Conservation (phyloP, 164 flowering plant genomes). For the Magnolia sinica region DNA sequence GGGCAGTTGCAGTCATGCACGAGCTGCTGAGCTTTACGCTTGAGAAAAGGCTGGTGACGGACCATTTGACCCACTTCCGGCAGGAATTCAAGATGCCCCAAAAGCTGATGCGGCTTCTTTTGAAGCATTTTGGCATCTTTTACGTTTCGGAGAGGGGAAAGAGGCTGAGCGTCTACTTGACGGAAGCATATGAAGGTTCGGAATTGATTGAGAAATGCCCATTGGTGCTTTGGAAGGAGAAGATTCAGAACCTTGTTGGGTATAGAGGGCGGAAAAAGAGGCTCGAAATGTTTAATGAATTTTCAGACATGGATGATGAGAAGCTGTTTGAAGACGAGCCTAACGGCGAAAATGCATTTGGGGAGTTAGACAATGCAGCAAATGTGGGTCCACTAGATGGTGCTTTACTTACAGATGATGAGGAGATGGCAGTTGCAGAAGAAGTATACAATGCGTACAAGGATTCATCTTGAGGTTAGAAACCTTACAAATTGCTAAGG, state of each 20-base stretch:
- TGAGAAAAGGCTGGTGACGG: constrained; percentile 83
- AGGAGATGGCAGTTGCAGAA: constrained; percentile 51
- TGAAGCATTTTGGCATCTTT: constrained; percentile 89
- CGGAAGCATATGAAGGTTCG: constrained; percentile 79
- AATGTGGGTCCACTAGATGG: constrained; percentile 27
- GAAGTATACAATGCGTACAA: constrained; percentile 43
- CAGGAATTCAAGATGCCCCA: constrained; percentile 83
- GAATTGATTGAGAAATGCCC: constrained; percentile 79
- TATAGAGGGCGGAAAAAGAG: constrained; percentile 60
- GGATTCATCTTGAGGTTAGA: constrained; percentile 12
- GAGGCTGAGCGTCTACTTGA: constrained; percentile 78
- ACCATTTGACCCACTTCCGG: constrained; percentile 81
- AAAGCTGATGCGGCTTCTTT: constrained; percentile 79
- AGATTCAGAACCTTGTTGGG: constrained; percentile 54
- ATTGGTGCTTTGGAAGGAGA: constrained; percentile 84
- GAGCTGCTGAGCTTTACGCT: constrained; percentile 83
- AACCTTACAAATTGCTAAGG: background rate
- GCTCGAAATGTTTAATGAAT: constrained; percentile 46
- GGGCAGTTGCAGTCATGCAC: constrained; percentile 90
- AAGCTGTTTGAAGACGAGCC: constrained; percentile 34
- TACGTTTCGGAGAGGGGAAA: constrained; percentile 96
- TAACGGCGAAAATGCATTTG: constrained; percentile 24
- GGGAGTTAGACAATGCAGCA: constrained; percentile 28
- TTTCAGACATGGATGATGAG: constrained; percentile 51
- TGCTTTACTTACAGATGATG: constrained; percentile 20